Conservation (phyloP, 108 stramenopile species). For the Skeletonema costatum region DNA sequence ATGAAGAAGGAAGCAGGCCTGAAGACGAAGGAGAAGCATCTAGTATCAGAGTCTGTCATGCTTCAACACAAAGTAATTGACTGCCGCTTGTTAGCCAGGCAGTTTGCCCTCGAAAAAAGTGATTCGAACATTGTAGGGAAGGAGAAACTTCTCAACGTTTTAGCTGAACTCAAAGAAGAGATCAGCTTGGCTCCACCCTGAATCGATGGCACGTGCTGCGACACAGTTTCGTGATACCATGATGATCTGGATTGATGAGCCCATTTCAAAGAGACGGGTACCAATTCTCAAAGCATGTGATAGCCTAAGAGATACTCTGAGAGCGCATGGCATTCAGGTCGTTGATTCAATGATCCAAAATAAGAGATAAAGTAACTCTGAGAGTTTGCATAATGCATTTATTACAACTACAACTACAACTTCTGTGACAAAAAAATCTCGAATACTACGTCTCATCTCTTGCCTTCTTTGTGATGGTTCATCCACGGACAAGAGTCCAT, state of each 20-base stretch:
- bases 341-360: slow-evolving; percentile 26
- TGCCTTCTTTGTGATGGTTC: too few relatives aligned
- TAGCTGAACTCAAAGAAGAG: slow-evolving; percentile 38
- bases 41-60: background rate
- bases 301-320: slow-evolving; percentile 47
- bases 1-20: slow-evolving; percentile 30
- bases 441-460: background rate
- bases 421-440: too few relatives aligned
- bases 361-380: background rate
- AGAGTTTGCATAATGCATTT: too few relatives aligned
- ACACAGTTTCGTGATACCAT: slow-evolving; percentile 30
- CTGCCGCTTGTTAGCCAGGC: slow-evolving; percentile 49
- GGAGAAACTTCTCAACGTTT: slow-evolving; percentile 1
- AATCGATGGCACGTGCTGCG: slow-evolving; percentile 32
- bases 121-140: background rate
- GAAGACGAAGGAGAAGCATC: background rate
- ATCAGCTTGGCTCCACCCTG: slow-evolving; percentile 11
- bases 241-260: slow-evolving; percentile 27
- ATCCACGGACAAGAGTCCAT: background rate
- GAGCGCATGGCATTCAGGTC: slow-evolving; percentile 53
- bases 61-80: slow-evolving; percentile 45
- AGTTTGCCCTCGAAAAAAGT: slow-evolving; percentile 48
- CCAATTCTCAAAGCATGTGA: slow-evolving; percentile 53
- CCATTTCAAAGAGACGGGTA: slow-evolving; percentile 5
- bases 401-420: too few relatives aligned